A percentile compares a stretch with the other conserved stretches of the same genome.
These are phyloP conservation scores for Aspergillus piperis DNA, from an alignment of 2,329 filamentous ascomycete genomes.

Conservation along the genomic window DNA sequence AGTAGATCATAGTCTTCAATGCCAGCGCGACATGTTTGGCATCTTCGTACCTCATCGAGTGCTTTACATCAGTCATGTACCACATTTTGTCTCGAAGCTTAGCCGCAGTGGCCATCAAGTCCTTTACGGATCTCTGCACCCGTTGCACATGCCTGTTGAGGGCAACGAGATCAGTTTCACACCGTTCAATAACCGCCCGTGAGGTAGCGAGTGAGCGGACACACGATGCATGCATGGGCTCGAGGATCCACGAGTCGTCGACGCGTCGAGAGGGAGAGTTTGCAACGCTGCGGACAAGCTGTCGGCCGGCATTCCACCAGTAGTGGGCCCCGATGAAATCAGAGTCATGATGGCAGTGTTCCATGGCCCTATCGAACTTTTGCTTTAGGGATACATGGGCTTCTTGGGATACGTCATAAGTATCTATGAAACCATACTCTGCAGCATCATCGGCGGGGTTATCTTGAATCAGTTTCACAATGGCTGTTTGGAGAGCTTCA, in stretches of 20 bases:
- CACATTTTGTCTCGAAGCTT: constrained; percentile 95
- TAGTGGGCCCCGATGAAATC: constrained; percentile 83
- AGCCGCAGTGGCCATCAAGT: constrained; percentile 71
- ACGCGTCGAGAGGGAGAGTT: constrained; percentile 47
- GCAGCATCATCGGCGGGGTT: constrained; percentile 72
- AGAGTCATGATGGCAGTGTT: constrained; percentile 73
- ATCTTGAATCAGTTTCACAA: constrained; percentile 77
- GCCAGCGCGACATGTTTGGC: constrained; percentile 83
- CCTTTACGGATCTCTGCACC: constrained; percentile 71
- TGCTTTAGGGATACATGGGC: constrained; percentile 33
- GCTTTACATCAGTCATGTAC: constrained; percentile 92
- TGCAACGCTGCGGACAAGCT: constrained; percentile 65
- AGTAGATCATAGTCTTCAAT: constrained; percentile 82
- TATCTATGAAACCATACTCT: constrained; percentile 20
- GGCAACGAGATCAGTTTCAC: constrained; percentile 64
- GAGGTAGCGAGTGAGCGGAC: constrained; percentile 36
- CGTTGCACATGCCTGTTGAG: constrained; percentile 79
- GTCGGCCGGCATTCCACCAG: constrained; percentile 80
- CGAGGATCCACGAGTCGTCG: constrained; percentile 71
- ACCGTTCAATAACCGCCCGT: constrained; percentile 36
- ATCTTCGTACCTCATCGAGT: constrained; percentile 84
- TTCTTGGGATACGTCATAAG: constrained; percentile 8
- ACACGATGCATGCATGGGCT: constrained; percentile 67
- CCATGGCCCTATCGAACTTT: constrained; percentile 65
- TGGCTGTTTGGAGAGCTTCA: constrained; percentile 76